Percentiles rank a stretch among this genome's conserved stretches.
Evolutionary conservation across 1,284 basidiomycete genomes (phyloP).

Genomic region (Stereum hirsutum): DNA sequence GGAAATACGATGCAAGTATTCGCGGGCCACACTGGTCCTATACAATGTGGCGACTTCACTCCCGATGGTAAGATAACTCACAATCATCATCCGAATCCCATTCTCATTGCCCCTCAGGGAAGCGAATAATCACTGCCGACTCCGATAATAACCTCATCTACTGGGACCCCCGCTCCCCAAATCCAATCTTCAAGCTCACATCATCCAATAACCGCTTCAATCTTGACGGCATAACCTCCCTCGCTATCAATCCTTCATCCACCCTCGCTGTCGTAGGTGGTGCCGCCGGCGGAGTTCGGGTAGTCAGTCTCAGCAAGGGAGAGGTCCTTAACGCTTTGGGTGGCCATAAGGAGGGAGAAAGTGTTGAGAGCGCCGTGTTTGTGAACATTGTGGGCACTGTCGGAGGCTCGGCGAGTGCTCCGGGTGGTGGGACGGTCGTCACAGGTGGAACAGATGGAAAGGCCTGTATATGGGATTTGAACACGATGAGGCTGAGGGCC

Average conservation of each 20-base stretch:
- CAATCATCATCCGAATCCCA: background rate
- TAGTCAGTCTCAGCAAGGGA: constrained; percentile 83
- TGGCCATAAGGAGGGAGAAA: constrained; percentile 84
- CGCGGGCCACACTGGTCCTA: constrained; percentile 80
- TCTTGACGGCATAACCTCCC: constrained; percentile 75
- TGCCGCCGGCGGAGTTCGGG: constrained; percentile 72
- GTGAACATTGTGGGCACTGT: constrained; percentile 62
- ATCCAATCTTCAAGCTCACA: constrained; percentile 76
- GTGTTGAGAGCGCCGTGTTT: constrained; percentile 85
- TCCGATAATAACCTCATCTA: constrained; percentile 79
- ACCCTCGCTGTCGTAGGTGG: constrained; percentile 88
- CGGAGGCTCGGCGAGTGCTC: constrained; percentile 15
- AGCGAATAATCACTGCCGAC: constrained; percentile 83
- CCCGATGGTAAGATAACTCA: constrained; percentile 59
- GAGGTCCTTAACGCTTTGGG: constrained; percentile 74
- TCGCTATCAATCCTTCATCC: constrained; percentile 79
- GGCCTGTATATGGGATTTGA: constrained; percentile 90
- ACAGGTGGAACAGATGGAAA: constrained; percentile 93
- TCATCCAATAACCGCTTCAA: constrained; percentile 68
- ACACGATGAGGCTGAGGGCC: constrained; percentile 72
- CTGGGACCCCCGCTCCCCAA: constrained; percentile 84
- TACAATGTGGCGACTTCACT: constrained; percentile 87
- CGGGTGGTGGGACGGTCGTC: constrained; percentile 63
- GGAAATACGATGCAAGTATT: constrained; percentile 96
- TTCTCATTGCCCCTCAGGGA: constrained; percentile 39